Evolutionary conservation across 139 green algal genomes (phyloP).

Genomic region (Volvox reticuliferus): DNA sequence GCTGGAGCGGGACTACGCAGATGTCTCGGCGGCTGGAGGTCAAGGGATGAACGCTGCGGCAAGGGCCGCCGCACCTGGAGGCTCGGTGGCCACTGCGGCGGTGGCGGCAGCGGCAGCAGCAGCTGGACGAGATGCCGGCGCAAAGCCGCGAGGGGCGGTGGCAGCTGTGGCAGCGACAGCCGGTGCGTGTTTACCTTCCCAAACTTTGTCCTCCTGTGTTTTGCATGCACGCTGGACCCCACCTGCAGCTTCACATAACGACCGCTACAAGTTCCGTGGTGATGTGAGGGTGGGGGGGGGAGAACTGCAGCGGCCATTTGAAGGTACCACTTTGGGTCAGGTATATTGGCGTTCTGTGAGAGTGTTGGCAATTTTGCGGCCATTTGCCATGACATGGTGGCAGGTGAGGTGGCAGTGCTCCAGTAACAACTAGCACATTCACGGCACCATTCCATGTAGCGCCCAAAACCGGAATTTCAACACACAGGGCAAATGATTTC

Average conservation of each 20-base stretch:
- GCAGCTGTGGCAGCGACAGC: neutral
- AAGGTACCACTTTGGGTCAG: neutral
- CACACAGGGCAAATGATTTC: too few species aligned
- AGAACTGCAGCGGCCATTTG: neutral
- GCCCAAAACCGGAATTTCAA: too few species aligned
- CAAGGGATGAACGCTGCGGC: neutral
- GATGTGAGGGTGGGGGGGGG: too few species aligned
- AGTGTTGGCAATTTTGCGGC: too few species aligned
- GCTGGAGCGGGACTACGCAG: slow-evolving; percentile 57
- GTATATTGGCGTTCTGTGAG: neutral
- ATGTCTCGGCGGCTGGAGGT: neutral
- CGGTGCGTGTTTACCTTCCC: neutral
- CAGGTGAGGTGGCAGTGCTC: too few species aligned
- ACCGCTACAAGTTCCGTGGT: too few species aligned
- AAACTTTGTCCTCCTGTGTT: neutral
- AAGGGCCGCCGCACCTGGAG: neutral
- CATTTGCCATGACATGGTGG: too few species aligned
- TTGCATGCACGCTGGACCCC: neutral
- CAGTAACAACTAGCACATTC: too few species aligned
- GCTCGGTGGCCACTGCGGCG: neutral
- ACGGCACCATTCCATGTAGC: too few species aligned
- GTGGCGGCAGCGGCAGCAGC: neutral
- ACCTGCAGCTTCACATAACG: neutral
- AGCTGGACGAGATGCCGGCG: neutral
- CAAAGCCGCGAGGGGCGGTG: neutral